A percentile compares a stretch with the other conserved stretches of the same genome.
These are phyloP conservation scores for Obba rivulosa DNA, from an alignment of 768 basidiomycete species.

Conservation along the genomic window DNA sequence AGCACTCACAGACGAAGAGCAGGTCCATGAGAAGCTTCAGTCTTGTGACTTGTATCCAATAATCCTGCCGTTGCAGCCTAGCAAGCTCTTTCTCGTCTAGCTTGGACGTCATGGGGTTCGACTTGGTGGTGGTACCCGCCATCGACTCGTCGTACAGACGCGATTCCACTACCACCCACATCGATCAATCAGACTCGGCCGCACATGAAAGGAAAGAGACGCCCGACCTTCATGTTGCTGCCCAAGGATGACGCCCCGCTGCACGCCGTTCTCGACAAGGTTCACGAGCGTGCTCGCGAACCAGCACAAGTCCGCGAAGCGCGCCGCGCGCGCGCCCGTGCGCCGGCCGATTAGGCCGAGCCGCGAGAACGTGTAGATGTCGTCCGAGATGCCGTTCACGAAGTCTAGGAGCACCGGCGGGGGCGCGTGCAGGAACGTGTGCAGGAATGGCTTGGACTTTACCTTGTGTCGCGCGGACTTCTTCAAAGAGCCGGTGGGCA, in stretches of 20 bases:
- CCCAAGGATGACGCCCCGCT: conserved; percentile 62
- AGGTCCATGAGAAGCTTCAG: conserved; percentile 79
- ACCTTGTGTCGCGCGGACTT: conserved; percentile 14
- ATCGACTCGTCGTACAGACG: conserved; percentile 73
- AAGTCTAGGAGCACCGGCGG: conserved; percentile 80
- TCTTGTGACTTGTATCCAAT: conserved; percentile 69
- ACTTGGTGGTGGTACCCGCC: conserved; percentile 64
- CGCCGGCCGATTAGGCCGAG: conserved; percentile 65
- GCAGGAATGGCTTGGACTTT: conserved; percentile 54
- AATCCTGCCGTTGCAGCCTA: conserved; percentile 63
- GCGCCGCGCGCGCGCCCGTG: conserved; percentile 62
- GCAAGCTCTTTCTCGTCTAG: conserved; percentile 66
- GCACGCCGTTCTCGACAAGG: conserved; percentile 79
- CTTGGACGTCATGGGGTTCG: conserved; percentile 50
- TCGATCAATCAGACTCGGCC: conserved; percentile 3
- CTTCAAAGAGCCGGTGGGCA: conserved; percentile 25
- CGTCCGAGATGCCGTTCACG: conserved; percentile 69
- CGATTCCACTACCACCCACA: conserved; percentile 49
- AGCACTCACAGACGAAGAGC: conserved; percentile 73
- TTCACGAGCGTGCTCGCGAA: conserved; percentile 72
- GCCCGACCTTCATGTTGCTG: conserved; percentile 57
- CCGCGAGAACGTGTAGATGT: conserved; percentile 69
- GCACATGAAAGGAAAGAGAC: conserved; percentile 2
- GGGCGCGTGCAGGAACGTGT: conserved; percentile 71
- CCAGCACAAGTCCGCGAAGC: conserved; percentile 86